These are phyloP conservation scores for Paecilomyces fulvus DNA, from an alignment of 2,329 filamentous ascomycete species.

Conservation along the genomic window DNA sequence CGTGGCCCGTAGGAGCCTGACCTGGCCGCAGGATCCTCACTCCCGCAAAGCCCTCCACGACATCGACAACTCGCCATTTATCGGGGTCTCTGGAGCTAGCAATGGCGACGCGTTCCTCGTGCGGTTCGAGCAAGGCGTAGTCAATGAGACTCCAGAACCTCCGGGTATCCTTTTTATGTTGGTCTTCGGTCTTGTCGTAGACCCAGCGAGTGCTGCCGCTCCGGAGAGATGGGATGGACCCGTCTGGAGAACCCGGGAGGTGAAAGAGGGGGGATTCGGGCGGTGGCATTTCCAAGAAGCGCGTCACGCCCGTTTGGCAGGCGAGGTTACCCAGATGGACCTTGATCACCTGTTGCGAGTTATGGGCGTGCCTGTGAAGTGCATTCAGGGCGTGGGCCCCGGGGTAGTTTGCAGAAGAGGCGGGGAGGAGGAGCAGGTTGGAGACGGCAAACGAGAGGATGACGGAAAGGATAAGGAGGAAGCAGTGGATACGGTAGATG, in stretches of 20 bases:
- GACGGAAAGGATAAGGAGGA: constrained; percentile 52
- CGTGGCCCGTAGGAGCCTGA: constrained; percentile 12
- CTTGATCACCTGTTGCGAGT: constrained; percentile 18
- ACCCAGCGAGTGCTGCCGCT: constrained; percentile 34
- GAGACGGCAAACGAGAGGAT: constrained; percentile 53
- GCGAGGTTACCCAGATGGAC: constrained; percentile 54
- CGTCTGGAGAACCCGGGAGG: constrained; percentile 15
- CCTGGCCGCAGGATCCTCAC: constrained; percentile 41
- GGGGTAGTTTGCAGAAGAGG: constrained; percentile 88
- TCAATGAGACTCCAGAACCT: constrained; percentile 52
- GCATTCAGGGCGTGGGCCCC: constrained; percentile 66
- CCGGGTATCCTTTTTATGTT: constrained; percentile 37
- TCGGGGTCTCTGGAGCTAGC: constrained; percentile 34
- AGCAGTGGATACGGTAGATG: constrained; percentile 47
- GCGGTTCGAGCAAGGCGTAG: constrained; percentile 47
- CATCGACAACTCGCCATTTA: constrained; percentile 44
- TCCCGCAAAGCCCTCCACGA: constrained; percentile 45
- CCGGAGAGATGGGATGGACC: constrained; percentile 8
- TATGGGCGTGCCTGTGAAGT: constrained; percentile 26
- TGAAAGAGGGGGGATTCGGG: constrained; percentile 9
- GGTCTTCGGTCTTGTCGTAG: constrained; percentile 55
- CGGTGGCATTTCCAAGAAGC: constrained; percentile 43
- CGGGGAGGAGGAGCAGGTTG: constrained; percentile 61
- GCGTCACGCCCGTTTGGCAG: constrained; percentile 55
- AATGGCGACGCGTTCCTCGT: constrained; percentile 12